Percentiles rank a stretch among this genome's conserved stretches.
Conservation (phyloP, 2,329 filamentous ascomycete genomes). For the Xylariaceae sp. region DNA sequence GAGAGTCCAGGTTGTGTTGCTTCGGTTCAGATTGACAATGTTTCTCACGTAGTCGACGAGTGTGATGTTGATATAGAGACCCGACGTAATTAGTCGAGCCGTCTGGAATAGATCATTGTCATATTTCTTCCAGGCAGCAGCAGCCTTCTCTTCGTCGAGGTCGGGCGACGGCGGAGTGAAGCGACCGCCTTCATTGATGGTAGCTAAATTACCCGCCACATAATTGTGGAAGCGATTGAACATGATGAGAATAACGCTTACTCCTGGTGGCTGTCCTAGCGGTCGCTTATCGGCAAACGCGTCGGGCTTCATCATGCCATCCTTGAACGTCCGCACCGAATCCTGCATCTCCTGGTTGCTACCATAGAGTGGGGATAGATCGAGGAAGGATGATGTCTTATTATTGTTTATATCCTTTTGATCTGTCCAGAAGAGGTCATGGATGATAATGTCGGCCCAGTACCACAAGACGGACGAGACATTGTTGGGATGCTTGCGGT, state of each 20-base stretch:
- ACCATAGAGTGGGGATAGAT: constrained; percentile 75
- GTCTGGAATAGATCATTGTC: constrained; percentile 84
- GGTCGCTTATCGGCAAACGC: constrained; percentile 74
- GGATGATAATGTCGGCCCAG: constrained; percentile 76
- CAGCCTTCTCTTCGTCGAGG: constrained; percentile 56
- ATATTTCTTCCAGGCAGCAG: constrained; percentile 68
- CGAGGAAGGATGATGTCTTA: constrained; percentile 72
- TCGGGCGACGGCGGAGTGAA: constrained; percentile 70
- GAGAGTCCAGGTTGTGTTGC: constrained; percentile 80
- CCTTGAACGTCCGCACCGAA: constrained; percentile 70
- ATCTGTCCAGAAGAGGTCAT: constrained; percentile 77
- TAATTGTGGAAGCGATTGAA: constrained; percentile 89
- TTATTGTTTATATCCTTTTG: constrained; percentile 61
- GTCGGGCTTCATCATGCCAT: constrained; percentile 76
- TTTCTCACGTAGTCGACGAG: constrained; percentile 80
- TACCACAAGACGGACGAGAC: constrained; percentile 76
- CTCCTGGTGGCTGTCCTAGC: constrained; percentile 73
- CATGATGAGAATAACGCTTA: constrained; percentile 76
- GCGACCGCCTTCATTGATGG: constrained; percentile 84
- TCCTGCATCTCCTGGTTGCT: constrained; percentile 71
- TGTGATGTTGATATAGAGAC: constrained; percentile 80
- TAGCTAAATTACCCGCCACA: constrained; percentile 76
- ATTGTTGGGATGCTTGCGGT: constrained; percentile 71
- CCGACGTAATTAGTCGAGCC: constrained; percentile 74
- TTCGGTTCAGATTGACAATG: constrained; percentile 74